A percentile compares a stretch with the other conserved stretches of the same genome.
These are phyloP conservation scores for Macadamia integrifolia DNA, from an alignment of 164 flowering plant species.

Conservation along the genomic window DNA sequence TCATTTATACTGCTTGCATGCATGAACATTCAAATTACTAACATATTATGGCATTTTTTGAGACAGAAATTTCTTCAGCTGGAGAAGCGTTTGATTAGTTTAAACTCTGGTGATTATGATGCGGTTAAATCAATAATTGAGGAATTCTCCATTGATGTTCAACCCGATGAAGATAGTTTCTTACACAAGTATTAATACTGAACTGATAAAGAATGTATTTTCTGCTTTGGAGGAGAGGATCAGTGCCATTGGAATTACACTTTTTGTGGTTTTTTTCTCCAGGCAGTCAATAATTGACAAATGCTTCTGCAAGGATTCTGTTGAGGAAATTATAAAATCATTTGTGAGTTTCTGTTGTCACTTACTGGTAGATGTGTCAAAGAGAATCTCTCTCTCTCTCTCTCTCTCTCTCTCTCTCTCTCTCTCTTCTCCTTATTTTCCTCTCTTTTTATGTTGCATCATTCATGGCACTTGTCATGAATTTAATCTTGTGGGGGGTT, in stretches of 20 bases:
- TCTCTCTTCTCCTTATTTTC: too few relatives aligned
- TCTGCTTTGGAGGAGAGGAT: not conserved
- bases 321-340: constrained; percentile 66
- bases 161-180: constrained; percentile 59
- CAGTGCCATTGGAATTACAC: not conserved
- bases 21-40: not conserved
- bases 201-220: constrained; percentile 2
- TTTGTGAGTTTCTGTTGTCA: constrained; percentile 42
- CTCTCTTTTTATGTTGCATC: too few relatives aligned
- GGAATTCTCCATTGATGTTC: constrained; percentile 57
- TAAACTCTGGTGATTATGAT: constrained; percentile 56
- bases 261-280: constrained; percentile 14
- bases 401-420: too few relatives aligned
- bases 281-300: constrained; percentile 65
- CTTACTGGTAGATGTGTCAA: constrained; percentile 4
- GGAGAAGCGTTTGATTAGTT: constrained; percentile 56
- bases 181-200: constrained; percentile 54
- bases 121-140: constrained; percentile 63
- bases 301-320: constrained; percentile 78
- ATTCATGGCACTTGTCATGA: too few relatives aligned
- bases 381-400: not conserved
- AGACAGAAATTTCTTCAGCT: constrained; percentile 74
- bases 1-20: not conserved
- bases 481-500: too few relatives aligned
- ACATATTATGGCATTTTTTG: constrained; percentile 5